A percentile compares a stretch with the other conserved stretches of the same genome.
These are phyloP conservation scores for Candolleomyces efflorescens DNA, from an alignment of 768 basidiomycete genomes.

Conservation along the genomic window DNA sequence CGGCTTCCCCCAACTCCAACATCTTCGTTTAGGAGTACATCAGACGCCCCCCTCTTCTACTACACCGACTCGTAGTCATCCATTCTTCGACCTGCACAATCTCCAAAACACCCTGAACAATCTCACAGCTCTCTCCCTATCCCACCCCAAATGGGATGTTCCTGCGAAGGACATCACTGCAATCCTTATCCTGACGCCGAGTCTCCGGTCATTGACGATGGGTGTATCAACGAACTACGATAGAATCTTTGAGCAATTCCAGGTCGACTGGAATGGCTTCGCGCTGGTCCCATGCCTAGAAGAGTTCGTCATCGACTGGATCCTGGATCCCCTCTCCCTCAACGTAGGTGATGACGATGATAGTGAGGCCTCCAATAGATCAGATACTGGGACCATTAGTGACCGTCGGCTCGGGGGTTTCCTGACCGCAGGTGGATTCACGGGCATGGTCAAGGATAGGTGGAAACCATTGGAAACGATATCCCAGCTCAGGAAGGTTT, in stretches of 20 bases:
- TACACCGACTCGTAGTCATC: no score
- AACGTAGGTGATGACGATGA: not conserved
- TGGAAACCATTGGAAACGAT: conserved; percentile 1
- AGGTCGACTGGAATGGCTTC: conserved; percentile 6
- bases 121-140: conserved; percentile 5
- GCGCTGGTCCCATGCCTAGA: not conserved
- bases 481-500: not conserved
- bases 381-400: no score
- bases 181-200: not conserved
- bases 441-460: conserved; percentile 3
- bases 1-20: not conserved
- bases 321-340: not conserved
- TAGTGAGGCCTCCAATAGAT: no score
- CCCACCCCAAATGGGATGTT: conserved; percentile 2
- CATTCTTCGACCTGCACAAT: not conserved
- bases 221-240: conserved; percentile 6
- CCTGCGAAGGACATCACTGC: not conserved
- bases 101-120: not conserved
- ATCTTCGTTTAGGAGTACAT: conserved; percentile 1
- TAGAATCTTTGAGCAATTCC: conserved; percentile 4
- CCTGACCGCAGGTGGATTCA: conserved; percentile 2
- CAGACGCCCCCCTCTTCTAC: not conserved
- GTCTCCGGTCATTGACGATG: not conserved
- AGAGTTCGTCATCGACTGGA: conserved; percentile 2
- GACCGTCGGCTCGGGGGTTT: not conserved